Base-by-base conservation (phyloP, 345 rosid genomes). In the Salix udensis region DNA sequence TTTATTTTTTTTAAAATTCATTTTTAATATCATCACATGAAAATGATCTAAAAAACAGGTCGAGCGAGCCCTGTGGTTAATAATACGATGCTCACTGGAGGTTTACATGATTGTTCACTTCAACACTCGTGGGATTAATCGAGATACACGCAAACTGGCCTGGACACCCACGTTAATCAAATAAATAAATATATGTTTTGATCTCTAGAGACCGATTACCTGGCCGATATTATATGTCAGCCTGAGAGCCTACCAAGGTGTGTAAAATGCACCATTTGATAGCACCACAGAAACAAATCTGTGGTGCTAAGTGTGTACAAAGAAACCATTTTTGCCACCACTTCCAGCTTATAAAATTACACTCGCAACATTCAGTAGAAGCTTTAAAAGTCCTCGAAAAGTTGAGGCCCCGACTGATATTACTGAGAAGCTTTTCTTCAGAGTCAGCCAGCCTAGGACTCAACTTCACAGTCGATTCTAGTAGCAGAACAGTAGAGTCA, bases 371-470 rank as follows among this genome's bases (percentile, higher is more conserved):
- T 91, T 93, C 80, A 78, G 78, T 1, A 76, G 31, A 14, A 86
- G 89, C 48, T 78, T 91, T 71, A 80, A 82, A 78, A 90, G 92
- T 66, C 90, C 79, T 0, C 55, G 68, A 2, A 86, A 87, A 74
- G 97, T 83, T 10, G 85, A 85, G 26, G 92, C 93, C 30, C 98
- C 98, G 1, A 86, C 81, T 0, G 82, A 82, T 10, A 79, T 91
- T 46, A 97, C 91, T 52, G 93, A 93, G 30, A 78, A 52, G 75
- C 81, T 93, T 52, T 87, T 93, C 82, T 83, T 93, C 80, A 88
- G 96, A 0, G 70, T 88, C 15, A 94, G 70, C 90, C 15, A 94
- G 98, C 13, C 72, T 91, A 18, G 98, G 98, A 52, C 89, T 93
- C 67, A 78, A 88, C 55, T 48, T 48, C 19, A 48, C 6, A 48